phyloP scores from a whole-genome alignment of 2,329 filamentous ascomycete genomes.

The Fusarium sp. region DNA sequence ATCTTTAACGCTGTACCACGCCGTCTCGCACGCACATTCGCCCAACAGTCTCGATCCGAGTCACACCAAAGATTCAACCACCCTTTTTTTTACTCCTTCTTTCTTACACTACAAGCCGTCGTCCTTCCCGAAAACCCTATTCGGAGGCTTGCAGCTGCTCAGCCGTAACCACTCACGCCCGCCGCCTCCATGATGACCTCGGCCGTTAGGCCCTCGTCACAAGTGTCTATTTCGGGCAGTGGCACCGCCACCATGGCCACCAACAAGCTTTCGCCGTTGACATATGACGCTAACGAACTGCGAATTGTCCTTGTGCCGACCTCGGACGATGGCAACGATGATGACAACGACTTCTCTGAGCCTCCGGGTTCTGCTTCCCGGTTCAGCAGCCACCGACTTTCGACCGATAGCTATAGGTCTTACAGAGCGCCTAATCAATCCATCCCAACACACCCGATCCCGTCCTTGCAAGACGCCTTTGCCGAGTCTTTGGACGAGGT shows the following conservation, averaged over 20 bases:
- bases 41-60: constrained; percentile 12
- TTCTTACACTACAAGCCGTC: constrained; percentile 10
- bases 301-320: constrained; percentile 46
- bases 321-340: constrained; percentile 29
- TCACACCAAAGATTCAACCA: constrained; percentile 13
- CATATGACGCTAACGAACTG: constrained; percentile 42
- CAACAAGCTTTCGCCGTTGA: constrained; percentile 44
- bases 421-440: constrained; percentile 36
- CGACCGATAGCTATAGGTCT: constrained; percentile 39
- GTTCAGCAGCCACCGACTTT: constrained; percentile 27
- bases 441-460: constrained; percentile 70
- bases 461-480: constrained; percentile 81
- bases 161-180: constrained; percentile 14
- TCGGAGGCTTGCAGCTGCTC: constrained; percentile 29
- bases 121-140: constrained; percentile 16
- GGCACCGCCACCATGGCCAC: constrained; percentile 45
- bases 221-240: constrained; percentile 37
- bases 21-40: constrained; percentile 24
- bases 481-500: constrained; percentile 82
- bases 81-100: constrained; percentile 1
- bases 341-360: constrained; percentile 18
- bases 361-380: constrained; percentile 7
- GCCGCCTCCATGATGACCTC: constrained; percentile 37
- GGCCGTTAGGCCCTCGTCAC: constrained; percentile 38
- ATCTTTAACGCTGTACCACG: constrained; percentile 24